Percentiles rank a stretch among this genome's conserved stretches.
Conservation (phyloP, 768 basidiomycete genomes). For the Hygrophoropsis aurantiaca region DNA sequence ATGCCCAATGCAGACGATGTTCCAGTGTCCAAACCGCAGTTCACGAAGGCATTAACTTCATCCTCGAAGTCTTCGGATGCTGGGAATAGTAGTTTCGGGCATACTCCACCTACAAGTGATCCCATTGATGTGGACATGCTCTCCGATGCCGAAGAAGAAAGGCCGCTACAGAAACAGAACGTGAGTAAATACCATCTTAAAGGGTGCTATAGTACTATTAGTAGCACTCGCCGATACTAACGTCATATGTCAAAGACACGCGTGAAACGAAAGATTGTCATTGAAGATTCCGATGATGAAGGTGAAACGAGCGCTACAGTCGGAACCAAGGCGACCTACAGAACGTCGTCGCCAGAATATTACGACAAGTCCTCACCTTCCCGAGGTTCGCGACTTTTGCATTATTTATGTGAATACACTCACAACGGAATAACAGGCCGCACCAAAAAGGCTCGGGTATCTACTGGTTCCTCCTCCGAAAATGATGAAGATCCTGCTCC, state of each 20-base stretch:
- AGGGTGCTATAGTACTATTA: background rate
- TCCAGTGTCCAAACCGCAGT: slow-evolving; percentile 36
- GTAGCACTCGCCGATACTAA: background rate
- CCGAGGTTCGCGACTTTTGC: slow-evolving; percentile 16
- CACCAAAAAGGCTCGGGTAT: slow-evolving; percentile 62
- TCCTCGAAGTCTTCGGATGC: slow-evolving; percentile 50
- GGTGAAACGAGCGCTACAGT: slow-evolving; percentile 9
- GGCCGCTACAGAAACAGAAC: slow-evolving; percentile 27
- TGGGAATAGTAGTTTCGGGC: slow-evolving; percentile 40
- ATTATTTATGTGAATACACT: slow-evolving; percentile 1
- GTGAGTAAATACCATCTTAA: slow-evolving; percentile 28
- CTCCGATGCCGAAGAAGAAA: slow-evolving; percentile 46
- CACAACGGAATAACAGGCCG: slow-evolving; percentile 32
- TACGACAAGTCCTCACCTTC: slow-evolving; percentile 25
- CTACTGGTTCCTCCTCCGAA: slow-evolving; percentile 47
- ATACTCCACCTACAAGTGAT: slow-evolving; percentile 79
- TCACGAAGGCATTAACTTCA: slow-evolving; percentile 32
- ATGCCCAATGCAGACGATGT: slow-evolving; percentile 35
- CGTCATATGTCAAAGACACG: slow-evolving; percentile 27
- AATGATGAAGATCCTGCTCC: slow-evolving; percentile 43
- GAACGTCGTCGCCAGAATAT: slow-evolving; percentile 26
- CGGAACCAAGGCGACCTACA: slow-evolving; percentile 14
- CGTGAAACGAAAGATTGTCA: slow-evolving; percentile 66
- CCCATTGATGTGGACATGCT: slow-evolving; percentile 76
- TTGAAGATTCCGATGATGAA: slow-evolving; percentile 77